Evolutionary conservation across 108 stramenopile genomes (phyloP), one percentile per base, ranked within the genome.

Genomic region (Skeletonema costatum): DNA sequence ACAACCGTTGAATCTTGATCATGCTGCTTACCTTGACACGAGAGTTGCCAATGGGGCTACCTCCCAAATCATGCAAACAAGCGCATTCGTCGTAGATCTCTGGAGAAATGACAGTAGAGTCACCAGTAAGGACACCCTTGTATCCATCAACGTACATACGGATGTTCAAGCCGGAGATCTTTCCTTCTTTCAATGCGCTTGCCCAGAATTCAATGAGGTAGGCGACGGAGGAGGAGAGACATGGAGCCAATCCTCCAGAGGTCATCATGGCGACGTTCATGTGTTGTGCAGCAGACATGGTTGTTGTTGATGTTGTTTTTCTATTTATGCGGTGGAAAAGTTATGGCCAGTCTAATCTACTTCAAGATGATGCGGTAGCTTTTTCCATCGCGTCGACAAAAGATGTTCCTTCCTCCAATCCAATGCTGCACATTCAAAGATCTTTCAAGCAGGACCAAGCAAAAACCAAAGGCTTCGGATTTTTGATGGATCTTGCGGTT

Each of bases 221-320:
- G 42, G 90, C 88, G 69, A 97, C 85, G 39, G 87, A 83, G 44
- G 86, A 82, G 7, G 87, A 83, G 44, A 97, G 84, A 71, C 96
- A 97, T n/a, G 96, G 96, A 11, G 96, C 96, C 63, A 97, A 78
- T 30, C 96, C 96, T 51, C 90, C 94, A 60, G 92, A 85, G 46
- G 93, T 95, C 92, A 97, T 90, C 85, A 97, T 91, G 78, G 94
- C 96, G 39, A 97, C 92, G 83, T 94, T 92, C 70, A 94, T 89
- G 75, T 87, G 80, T 79, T 68, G 64, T 58, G 66, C 29, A 42
- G 78, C 36, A 64, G 63, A 39, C 63, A 64, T 63, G 62, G 62
- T 63, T 63, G 25, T 29, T 46, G 44, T 46, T 41, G 39, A 19
- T 50, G n/a, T 50, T 50, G 16, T 6, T 29, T 56, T 56, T 25